These are phyloP conservation scores for Combretum micranthum DNA, from an alignment of 345 rosid genomes.

Conservation along the genomic window DNA sequence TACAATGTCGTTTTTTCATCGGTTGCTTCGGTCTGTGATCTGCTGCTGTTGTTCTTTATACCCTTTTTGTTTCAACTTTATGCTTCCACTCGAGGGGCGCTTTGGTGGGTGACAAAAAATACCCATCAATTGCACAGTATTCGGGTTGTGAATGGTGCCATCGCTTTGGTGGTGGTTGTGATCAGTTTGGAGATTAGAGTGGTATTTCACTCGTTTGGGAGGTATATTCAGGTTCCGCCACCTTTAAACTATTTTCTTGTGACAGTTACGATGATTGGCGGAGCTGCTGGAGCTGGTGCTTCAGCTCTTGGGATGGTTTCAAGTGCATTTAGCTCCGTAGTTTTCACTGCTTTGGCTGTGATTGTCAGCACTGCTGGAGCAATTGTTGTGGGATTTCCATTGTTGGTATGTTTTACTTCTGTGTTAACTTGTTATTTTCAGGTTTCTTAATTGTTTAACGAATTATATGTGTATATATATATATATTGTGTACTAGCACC, in stretches of 20 bases:
- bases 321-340: conserved; percentile 63
- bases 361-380: conserved; percentile 91
- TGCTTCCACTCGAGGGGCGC: conserved; percentile 88
- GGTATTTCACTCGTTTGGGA: conserved; percentile 90
- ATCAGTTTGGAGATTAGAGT: conserved; percentile 91
- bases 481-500: too few relatives aligned
- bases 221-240: conserved; percentile 91
- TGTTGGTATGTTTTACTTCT: conserved; percentile 49
- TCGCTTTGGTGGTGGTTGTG: conserved; percentile 79
- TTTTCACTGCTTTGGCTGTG: conserved; percentile 75
- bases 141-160: conserved; percentile 77
- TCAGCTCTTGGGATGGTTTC: conserved; percentile 86
- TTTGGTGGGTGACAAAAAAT: conserved; percentile 90
- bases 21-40: conserved; percentile 59
- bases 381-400: conserved; percentile 85
- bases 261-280: conserved; percentile 86
- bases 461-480: too few relatives aligned
- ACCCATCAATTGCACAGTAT: conserved; percentile 64
- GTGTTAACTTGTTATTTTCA: background rate
- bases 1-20: conserved; percentile 71
- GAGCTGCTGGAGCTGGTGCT: conserved; percentile 83
- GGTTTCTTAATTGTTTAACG: too few relatives aligned
- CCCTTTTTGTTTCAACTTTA: conserved; percentile 89
- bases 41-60: conserved; percentile 76
- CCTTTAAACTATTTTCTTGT: conserved; percentile 86